A percentile compares a stretch with the other conserved stretches of the same genome.
Evolutionary conservation across 352 stramenopile genomes (phyloP).

Genomic region (Nothophytophthora sp.): DNA sequence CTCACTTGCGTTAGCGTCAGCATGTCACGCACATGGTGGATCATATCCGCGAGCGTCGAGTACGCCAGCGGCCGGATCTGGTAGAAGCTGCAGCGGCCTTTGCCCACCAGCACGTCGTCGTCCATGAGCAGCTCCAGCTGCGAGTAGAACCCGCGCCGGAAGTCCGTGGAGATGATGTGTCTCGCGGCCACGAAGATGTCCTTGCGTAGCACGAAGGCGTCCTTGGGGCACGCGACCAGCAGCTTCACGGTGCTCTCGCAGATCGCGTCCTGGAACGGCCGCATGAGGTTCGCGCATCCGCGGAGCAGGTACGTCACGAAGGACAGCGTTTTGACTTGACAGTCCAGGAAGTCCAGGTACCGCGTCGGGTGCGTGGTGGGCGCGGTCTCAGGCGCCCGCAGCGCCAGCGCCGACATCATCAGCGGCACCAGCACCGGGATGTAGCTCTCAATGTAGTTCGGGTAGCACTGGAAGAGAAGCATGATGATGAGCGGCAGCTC

Average conservation of each 20-base stretch:
- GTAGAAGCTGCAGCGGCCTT: slow-evolving; percentile 79
- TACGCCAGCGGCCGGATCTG: slow-evolving; percentile 96
- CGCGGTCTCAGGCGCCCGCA: slow-evolving; percentile 72
- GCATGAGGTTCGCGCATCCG: slow-evolving; percentile 92
- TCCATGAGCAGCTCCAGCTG: slow-evolving; percentile 96
- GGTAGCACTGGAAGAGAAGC: slow-evolving; percentile 98
- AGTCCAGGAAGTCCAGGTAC: slow-evolving; percentile 93
- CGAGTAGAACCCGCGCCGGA: slow-evolving; percentile 95
- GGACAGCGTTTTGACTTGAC: slow-evolving; percentile 97
- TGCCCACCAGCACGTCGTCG: slow-evolving; percentile 94
- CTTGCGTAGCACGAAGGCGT: slow-evolving; percentile 94
- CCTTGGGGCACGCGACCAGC: slow-evolving; percentile 93
- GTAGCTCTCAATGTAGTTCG: slow-evolving; percentile 95
- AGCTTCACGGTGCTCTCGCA: slow-evolving; percentile 95
- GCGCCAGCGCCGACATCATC: slow-evolving; percentile 96
- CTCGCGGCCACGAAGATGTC: slow-evolving; percentile 96
- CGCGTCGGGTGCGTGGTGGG: slow-evolving; percentile 57
- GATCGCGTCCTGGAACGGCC: slow-evolving; percentile 94
- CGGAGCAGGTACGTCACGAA: slow-evolving; percentile 98
- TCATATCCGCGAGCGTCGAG: slow-evolving; percentile 97
- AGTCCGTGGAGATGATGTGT: slow-evolving; percentile 98
- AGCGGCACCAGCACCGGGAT: slow-evolving; percentile 94
- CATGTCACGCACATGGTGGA: slow-evolving; percentile 96
- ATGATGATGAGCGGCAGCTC: slow-evolving; percentile 98
- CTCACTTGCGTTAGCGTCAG: slow-evolving; percentile 96